Base-by-base conservation (phyloP, 1,139 yeast genomes). In the Kurtzmaniella natalensis region DNA sequence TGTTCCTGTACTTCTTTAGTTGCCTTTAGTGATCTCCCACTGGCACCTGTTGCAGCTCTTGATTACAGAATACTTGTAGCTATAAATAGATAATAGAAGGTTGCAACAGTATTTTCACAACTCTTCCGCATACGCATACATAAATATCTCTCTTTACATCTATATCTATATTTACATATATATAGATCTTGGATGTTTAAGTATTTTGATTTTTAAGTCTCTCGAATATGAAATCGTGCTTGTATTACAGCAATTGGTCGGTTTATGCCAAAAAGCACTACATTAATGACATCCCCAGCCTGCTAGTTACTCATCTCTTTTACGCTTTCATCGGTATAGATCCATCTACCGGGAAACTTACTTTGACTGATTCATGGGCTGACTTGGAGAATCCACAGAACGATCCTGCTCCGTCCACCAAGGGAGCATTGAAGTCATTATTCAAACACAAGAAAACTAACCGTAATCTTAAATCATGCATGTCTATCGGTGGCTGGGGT, bases 401-500 rank as follows among this genome's bases (percentile, higher is more conserved):
- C 28, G 37, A 37, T 18, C 41, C 44, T 2, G 44, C 42, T 1
- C n/a, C n/a, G n/a, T n/a, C n/a, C n/a, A 34, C 37, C 14, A 43
- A 48, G 28, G 92, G 94, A 1, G 64, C 71, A 37, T 53, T 85
- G 18, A 77, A 76, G 23, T 84, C 76, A 47, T 57, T 86, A 9
- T 61, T 58, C 31, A 66, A 66, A 38, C 42, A 84, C 45, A 81
- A 79, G 49, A 44, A 48, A 35, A 34, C 51, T 11, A 52, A 76
- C 37, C 72, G 79, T 2, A 61, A 70, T 22, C 51, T 88, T 26
- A 78, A 78, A 41, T 62, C 81, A 0, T 61, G 78, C 8, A 70
- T 88, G 70, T 81, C 95, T 0, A 71, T 92, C 41, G 98, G 98
- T 5, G 98, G 98, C 0, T 83, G 94, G 83, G 81, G 94, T 0